phyloP scores from a whole-genome alignment of 2,329 filamentous ascomycete genomes.

The Thyridium curvatum region DNA sequence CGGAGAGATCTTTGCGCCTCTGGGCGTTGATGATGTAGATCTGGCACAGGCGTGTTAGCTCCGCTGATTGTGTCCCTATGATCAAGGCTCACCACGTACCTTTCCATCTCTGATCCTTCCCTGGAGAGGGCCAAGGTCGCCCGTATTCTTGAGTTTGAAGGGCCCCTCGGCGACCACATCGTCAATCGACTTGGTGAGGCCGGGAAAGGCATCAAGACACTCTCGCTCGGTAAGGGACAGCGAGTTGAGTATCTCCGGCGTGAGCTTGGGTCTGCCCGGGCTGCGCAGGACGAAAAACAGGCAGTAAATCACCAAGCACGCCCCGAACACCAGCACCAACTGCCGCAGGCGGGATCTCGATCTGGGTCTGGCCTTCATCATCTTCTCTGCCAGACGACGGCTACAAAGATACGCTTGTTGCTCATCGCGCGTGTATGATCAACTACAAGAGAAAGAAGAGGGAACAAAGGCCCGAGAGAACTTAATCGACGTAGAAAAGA shows the following conservation, averaged over 20 bases:
- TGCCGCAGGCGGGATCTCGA: slow-evolving; percentile 12
- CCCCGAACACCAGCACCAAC: slow-evolving; percentile 10
- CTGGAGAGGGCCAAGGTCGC: slow-evolving; percentile 32
- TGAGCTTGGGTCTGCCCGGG: slow-evolving; percentile 1
- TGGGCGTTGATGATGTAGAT: slow-evolving; percentile 38
- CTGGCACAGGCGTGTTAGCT: slow-evolving; percentile 11
- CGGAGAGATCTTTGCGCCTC: slow-evolving; percentile 30
- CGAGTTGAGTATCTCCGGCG: slow-evolving; percentile 19
- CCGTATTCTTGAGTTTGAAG: slow-evolving; percentile 30
- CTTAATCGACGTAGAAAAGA: too few species aligned
- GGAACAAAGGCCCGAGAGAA: too few species aligned
- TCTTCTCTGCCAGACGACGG: slow-evolving; percentile 9
- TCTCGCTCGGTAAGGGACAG: slow-evolving; percentile 33
- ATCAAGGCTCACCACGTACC: too few species aligned
- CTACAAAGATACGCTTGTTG: not conserved
- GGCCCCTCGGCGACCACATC: slow-evolving; percentile 34
- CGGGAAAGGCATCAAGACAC: slow-evolving; percentile 38
- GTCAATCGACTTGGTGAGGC: slow-evolving; percentile 39
- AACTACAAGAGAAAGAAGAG: too few species aligned
- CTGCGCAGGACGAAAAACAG: slow-evolving; percentile 13
- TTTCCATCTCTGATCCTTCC: slow-evolving; percentile 35
- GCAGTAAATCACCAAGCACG: slow-evolving; percentile 15
- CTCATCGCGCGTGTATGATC: not conserved
- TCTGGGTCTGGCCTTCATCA: slow-evolving; percentile 11
- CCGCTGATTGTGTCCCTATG: too few species aligned